Percentiles rank a stretch among this genome's conserved stretches.
Conservation (phyloP, 1,284 basidiomycete genomes). For the Apiotrichum porosum region DNA sequence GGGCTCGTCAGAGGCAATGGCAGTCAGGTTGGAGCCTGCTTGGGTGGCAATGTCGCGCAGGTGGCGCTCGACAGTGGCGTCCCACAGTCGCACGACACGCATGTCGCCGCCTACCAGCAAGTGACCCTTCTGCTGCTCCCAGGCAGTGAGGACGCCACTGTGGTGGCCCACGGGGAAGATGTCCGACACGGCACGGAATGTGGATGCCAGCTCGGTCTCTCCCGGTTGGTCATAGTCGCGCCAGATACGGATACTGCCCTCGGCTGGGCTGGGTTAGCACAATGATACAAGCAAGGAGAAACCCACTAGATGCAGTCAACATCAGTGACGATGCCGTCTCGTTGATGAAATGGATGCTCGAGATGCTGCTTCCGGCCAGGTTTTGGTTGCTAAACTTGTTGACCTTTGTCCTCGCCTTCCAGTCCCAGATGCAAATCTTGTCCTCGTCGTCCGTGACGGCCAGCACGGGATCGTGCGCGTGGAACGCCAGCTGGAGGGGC, state of each 20-base stretch:
- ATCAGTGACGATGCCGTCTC: constrained; percentile 91
- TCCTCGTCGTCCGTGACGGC: constrained; percentile 81
- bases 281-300: no score
- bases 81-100: constrained; percentile 85
- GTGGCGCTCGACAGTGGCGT: constrained; percentile 84
- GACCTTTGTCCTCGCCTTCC: constrained; percentile 73
- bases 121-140: constrained; percentile 85
- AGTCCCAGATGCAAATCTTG: constrained; percentile 89
- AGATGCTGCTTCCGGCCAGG: constrained; percentile 73
- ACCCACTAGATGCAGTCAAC: constrained; percentile 65
- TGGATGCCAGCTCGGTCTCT: constrained; percentile 75
- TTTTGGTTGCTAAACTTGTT: constrained; percentile 88
- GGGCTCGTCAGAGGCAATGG: constrained; percentile 69
- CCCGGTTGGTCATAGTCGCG: constrained; percentile 66
- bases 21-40: constrained; percentile 82
- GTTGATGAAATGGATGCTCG: constrained; percentile 89
- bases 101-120: constrained; percentile 88
- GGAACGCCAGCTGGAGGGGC: constrained; percentile 78
- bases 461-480: constrained; percentile 86
- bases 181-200: constrained; percentile 85
- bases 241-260: constrained; percentile 87
- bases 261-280: constrained; percentile 49
- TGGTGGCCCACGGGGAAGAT: constrained; percentile 60
- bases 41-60: constrained; percentile 72
- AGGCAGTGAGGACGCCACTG: constrained; percentile 81